Evolutionary conservation across 176 grass and related monocot species (phyloP).

Genomic region (Cocos nucifera): DNA sequence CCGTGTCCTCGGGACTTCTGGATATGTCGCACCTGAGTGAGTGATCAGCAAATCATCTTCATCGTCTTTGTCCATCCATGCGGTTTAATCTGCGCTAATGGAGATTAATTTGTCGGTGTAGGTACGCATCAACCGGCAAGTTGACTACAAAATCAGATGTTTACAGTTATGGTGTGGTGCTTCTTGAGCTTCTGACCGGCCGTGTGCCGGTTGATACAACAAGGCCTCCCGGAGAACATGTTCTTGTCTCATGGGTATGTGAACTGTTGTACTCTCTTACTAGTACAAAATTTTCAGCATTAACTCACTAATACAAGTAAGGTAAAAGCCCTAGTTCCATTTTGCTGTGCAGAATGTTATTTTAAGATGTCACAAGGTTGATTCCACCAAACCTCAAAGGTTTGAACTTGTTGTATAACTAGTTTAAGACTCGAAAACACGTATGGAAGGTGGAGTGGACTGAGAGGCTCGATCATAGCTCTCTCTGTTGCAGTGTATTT

Average conservation of each 20-base stretch:
- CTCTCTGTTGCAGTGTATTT: no score
- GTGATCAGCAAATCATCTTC: not conserved
- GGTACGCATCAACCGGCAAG: conserved; percentile 92
- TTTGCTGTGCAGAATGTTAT: no score
- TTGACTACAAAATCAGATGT: conserved; percentile 98
- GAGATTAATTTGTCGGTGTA: conserved; percentile 3
- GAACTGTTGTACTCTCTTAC: not conserved
- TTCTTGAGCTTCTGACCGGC: conserved; percentile 82
- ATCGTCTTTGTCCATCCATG: no score
- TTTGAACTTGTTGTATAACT: no score
- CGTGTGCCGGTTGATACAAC: conserved; percentile 69
- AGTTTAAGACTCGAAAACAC: no score
- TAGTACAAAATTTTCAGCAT: not conserved
- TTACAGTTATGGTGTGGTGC: conserved; percentile 85
- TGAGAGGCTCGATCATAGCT: no score
- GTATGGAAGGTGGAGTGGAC: no score
- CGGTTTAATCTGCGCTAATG: no score
- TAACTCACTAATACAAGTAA: no score
- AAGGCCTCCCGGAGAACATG: conserved; percentile 69
- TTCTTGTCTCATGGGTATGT: conserved; percentile 89
- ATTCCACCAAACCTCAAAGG: no score
- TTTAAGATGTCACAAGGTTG: no score
- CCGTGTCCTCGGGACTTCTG: conserved; percentile 95
- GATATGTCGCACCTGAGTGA: conserved; percentile 89
- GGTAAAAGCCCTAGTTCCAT: no score